These are phyloP conservation scores for Leucoagaricus sp. DNA, from an alignment of 1,284 basidiomycete genomes.

Conservation along the genomic window DNA sequence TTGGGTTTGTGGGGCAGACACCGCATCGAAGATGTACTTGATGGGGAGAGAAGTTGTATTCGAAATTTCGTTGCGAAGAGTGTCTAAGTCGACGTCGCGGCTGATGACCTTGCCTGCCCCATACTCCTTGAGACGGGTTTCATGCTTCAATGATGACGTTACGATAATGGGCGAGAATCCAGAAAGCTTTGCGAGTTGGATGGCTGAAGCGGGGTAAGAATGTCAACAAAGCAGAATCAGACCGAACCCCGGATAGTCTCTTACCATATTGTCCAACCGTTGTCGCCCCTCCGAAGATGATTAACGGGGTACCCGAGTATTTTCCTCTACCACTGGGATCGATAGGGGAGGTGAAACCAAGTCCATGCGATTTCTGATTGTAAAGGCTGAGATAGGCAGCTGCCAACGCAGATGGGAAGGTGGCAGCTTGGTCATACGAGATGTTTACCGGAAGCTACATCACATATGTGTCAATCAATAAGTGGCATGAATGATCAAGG, in stretches of 20 bases:
- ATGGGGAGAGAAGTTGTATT: conserved; percentile 33
- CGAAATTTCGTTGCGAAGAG: conserved; percentile 29
- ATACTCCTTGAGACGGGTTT: conserved; percentile 42
- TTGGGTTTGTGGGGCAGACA: conserved; percentile 28
- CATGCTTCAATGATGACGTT: conserved; percentile 48
- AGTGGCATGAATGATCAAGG: conserved; percentile 28
- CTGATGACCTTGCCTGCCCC: conserved; percentile 59
- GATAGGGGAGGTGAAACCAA: conserved; percentile 32
- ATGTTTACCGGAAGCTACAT: conserved; percentile 40
- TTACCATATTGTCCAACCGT: conserved; percentile 41
- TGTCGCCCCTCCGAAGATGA: conserved; percentile 40
- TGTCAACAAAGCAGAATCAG: conserved; percentile 7
- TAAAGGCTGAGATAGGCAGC: conserved; percentile 42
- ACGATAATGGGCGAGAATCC: conserved; percentile 57
- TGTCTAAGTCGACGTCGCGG: conserved; percentile 30
- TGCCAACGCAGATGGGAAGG: conserved; percentile 41
- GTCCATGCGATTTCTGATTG: conserved; percentile 28
- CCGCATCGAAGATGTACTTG: conserved; percentile 40
- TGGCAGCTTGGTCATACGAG: conserved; percentile 43
- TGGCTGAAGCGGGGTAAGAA: conserved; percentile 34
- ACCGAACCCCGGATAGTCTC: no score
- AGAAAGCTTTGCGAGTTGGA: conserved; percentile 55
- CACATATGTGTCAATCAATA: background rate
- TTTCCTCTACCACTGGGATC: conserved; percentile 35
- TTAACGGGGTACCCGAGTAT: conserved; percentile 34